phyloP scores from a whole-genome alignment of 768 basidiomycete genomes.

The Boletus vinaceobasis region DNA sequence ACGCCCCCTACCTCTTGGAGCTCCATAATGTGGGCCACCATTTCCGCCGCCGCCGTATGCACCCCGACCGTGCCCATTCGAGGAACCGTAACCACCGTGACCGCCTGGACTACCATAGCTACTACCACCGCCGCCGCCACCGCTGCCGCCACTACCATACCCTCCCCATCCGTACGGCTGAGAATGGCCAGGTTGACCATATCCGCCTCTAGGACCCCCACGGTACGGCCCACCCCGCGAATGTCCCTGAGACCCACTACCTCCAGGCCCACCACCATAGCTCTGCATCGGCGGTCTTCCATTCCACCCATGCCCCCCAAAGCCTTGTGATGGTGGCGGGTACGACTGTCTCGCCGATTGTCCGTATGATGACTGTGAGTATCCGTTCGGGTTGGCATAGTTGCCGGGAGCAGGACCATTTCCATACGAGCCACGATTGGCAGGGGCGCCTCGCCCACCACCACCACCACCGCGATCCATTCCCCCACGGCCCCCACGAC shows the following conservation, averaged over 20 bases:
- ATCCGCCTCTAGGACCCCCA: slow-evolving; percentile 25
- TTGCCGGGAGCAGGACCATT: slow-evolving; percentile 3
- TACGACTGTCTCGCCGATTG: slow-evolving; percentile 19
- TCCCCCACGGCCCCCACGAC: slow-evolving; percentile 46
- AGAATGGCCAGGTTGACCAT: slow-evolving; percentile 20
- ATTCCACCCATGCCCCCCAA: slow-evolving; percentile 32
- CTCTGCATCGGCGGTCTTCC: slow-evolving; percentile 27
- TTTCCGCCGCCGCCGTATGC: slow-evolving; percentile 31
- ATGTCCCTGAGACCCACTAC: slow-evolving; percentile 29
- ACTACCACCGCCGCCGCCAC: not conserved
- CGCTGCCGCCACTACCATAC: slow-evolving; percentile 17
- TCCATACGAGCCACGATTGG: slow-evolving; percentile 22
- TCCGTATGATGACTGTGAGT: slow-evolving; percentile 19
- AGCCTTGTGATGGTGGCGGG: slow-evolving; percentile 19
- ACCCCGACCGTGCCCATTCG: slow-evolving; percentile 34
- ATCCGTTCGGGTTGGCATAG: slow-evolving; percentile 18
- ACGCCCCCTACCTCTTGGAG: slow-evolving; percentile 47
- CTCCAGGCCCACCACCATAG: slow-evolving; percentile 33
- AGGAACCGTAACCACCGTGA: slow-evolving; percentile 33
- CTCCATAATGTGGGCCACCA: slow-evolving; percentile 20
- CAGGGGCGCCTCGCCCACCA: slow-evolving; percentile 32
- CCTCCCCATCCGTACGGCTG: slow-evolving; percentile 27
- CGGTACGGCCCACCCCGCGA: slow-evolving; percentile 27
- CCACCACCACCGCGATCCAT: slow-evolving; percentile 37
- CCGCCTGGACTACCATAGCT: slow-evolving; percentile 13